A percentile compares a stretch with the other conserved stretches of the same genome.
phyloP scores from a whole-genome alignment of 805 yeast genomes.

The Ogataea pini region DNA sequence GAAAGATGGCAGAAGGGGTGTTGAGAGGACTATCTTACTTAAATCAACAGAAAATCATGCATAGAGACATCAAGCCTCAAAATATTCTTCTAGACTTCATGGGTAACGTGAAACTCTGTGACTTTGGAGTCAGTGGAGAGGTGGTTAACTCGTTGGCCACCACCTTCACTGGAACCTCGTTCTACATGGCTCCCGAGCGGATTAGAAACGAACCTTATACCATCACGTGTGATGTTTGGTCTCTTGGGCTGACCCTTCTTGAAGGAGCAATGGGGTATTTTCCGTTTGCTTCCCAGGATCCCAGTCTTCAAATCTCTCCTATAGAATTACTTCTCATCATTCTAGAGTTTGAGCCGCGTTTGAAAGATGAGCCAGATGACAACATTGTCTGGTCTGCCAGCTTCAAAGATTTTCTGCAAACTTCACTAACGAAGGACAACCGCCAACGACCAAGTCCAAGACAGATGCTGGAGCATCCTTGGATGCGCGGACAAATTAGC shows the following conservation, averaged over 20 bases:
- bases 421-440: conserved; percentile 79
- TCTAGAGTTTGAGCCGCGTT: conserved; percentile 76
- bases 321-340: conserved; percentile 83
- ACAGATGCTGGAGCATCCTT: conserved; percentile 91
- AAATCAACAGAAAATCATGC: conserved; percentile 85
- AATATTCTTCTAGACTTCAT: conserved; percentile 73
- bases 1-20: conserved; percentile 86
- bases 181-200: conserved; percentile 98
- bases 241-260: conserved; percentile 84
- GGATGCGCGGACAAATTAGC: conserved; percentile 78
- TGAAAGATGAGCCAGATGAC: conserved; percentile 73
- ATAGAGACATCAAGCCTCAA: conserved; percentile 95
- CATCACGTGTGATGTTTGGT: conserved; percentile 96
- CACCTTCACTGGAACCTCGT: conserved; percentile 95
- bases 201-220: conserved; percentile 95
- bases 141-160: conserved; percentile 94
- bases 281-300: conserved; percentile 57
- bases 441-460: conserved; percentile 85
- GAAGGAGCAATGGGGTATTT: conserved; percentile 94
- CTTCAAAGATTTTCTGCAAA: conserved; percentile 78
- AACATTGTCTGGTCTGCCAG: conserved; percentile 80
- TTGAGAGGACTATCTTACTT: conserved; percentile 82
- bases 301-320: conserved; percentile 60
- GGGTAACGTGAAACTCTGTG: conserved; percentile 92
- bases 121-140: conserved; percentile 97